Conservation (phyloP, 768 basidiomycete genomes). For the Calocybe cyanea region DNA sequence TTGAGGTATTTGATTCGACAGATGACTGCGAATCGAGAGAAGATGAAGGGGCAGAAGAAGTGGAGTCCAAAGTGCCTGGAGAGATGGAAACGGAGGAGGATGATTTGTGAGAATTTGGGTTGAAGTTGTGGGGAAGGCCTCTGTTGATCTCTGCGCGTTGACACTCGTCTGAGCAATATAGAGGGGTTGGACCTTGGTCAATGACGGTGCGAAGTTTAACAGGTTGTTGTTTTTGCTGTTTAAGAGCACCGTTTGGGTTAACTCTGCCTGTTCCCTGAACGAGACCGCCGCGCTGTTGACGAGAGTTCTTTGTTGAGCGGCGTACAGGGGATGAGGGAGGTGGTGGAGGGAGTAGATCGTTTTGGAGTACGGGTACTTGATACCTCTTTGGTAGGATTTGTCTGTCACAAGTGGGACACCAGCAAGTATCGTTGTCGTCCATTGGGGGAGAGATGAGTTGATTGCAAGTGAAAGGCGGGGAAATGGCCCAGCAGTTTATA, state of each 20-base stretch:
- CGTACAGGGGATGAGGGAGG: slow-evolving; percentile 35
- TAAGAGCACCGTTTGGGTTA: slow-evolving; percentile 55
- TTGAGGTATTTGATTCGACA: slow-evolving; percentile 28
- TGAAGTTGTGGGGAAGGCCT: slow-evolving; percentile 41
- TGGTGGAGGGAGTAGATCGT: slow-evolving; percentile 23
- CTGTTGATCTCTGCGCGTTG: slow-evolving; percentile 53
- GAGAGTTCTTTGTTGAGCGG: slow-evolving; percentile 25
- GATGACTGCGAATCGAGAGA: slow-evolving; percentile 38
- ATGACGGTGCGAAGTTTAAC: slow-evolving; percentile 63
- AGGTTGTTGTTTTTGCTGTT: slow-evolving; percentile 29
- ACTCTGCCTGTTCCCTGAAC: slow-evolving; percentile 64
- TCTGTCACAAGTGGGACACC: slow-evolving; percentile 78
- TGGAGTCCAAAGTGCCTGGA: slow-evolving; percentile 38
- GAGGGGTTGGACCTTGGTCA: slow-evolving; percentile 74
- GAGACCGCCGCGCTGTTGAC: slow-evolving; percentile 43
- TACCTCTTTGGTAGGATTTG: slow-evolving; percentile 79
- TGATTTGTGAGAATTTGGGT: slow-evolving; percentile 41
- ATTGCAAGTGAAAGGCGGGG: neutral
- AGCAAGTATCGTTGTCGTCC: slow-evolving; percentile 63
- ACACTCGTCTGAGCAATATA: slow-evolving; percentile 84
- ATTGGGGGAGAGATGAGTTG: slow-evolving; percentile 11
- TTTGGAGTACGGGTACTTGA: slow-evolving; percentile 39
- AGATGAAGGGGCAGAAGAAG: slow-evolving; percentile 37
- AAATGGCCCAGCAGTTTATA: slow-evolving; percentile 1
- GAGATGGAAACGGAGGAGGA: slow-evolving; percentile 23